These are phyloP conservation scores for sunflower (Helianthus annuus) DNA, from an alignment of 129 eudicot genomes.

Conservation along the genomic window DNA sequence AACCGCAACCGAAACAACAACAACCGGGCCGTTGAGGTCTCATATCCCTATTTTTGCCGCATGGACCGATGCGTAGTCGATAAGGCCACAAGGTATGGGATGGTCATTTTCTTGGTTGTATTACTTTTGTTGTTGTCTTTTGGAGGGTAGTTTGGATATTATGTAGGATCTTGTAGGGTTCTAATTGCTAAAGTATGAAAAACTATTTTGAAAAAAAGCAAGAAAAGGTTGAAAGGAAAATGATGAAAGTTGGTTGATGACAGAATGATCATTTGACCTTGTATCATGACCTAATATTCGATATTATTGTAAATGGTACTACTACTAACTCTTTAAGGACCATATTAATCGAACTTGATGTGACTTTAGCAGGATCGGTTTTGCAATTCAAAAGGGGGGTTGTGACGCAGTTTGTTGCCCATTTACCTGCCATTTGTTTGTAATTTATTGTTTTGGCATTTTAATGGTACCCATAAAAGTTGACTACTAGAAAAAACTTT, in stretches of 20 bases:
- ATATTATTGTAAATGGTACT: neutral
- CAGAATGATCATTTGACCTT: constrained; percentile 32
- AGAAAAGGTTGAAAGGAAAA: constrained; percentile 28
- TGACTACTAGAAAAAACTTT: too few relatives aligned
- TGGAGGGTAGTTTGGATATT: constrained; percentile 26
- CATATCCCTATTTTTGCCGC: constrained; percentile 77
- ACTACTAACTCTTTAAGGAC: neutral
- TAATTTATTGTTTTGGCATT: too few relatives aligned
- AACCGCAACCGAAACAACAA: constrained; percentile 2
- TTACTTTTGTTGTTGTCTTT: constrained; percentile 1
- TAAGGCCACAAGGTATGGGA: neutral
- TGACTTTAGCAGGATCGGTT: too few relatives aligned
- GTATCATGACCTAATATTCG: constrained; percentile 6
- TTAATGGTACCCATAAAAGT: too few relatives aligned
- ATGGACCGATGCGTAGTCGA: constrained; percentile 62
- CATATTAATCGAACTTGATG: neutral
- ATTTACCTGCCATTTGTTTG: too few relatives aligned
- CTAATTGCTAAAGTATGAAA: constrained; percentile 27
- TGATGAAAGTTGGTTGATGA: constrained; percentile 34
- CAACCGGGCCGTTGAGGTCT: constrained; percentile 47
- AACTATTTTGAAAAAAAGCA: constrained; percentile 37
- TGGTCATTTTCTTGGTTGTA: neutral
- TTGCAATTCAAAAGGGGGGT: too few relatives aligned
- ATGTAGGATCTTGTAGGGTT: constrained; percentile 31
- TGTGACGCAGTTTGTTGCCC: too few relatives aligned